phyloP scores from a whole-genome alignment of 495 filamentous ascomycete species.

The Xylaria intraflava region DNA sequence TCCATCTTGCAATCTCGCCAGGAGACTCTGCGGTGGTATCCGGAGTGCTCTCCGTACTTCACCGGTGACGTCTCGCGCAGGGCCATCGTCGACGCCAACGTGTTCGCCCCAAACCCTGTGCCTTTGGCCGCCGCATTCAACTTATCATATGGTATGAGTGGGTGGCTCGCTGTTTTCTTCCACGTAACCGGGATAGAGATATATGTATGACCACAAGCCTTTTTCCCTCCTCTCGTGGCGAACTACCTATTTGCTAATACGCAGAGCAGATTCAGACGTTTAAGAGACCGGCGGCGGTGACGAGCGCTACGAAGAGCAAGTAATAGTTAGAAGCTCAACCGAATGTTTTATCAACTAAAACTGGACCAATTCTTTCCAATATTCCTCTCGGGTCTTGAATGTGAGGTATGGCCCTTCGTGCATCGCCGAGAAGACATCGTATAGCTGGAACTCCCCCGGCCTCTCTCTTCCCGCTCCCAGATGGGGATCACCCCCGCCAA shows the following conservation, averaged over 20 bases:
- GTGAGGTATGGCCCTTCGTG: constrained; percentile 5
- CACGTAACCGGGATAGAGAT: neutral
- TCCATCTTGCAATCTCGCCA: neutral
- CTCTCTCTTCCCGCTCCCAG: neutral
- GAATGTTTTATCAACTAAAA: too few relatives aligned
- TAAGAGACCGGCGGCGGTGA: neutral
- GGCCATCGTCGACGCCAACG: neutral
- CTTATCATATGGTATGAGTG: neutral
- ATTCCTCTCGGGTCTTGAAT: neutral
- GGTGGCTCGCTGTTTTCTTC: neutral
- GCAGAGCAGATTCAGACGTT: neutral
- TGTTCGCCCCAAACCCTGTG: neutral
- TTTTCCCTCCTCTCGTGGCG: too few relatives aligned
- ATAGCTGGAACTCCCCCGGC: neutral
- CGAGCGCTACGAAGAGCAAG: neutral
- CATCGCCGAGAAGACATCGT: neutral
- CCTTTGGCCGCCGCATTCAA: neutral
- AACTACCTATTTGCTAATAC: neutral
- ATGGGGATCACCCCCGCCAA: neutral
- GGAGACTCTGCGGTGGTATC: neutral
- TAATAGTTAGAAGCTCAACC: too few relatives aligned
- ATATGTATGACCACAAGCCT: neutral
- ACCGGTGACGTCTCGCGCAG: neutral
- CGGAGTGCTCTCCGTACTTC: neutral
- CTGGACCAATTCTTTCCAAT: neutral